These are phyloP conservation scores for Anacardium occidentale DNA, from an alignment of 345 rosid genomes.

Conservation along the genomic window DNA sequence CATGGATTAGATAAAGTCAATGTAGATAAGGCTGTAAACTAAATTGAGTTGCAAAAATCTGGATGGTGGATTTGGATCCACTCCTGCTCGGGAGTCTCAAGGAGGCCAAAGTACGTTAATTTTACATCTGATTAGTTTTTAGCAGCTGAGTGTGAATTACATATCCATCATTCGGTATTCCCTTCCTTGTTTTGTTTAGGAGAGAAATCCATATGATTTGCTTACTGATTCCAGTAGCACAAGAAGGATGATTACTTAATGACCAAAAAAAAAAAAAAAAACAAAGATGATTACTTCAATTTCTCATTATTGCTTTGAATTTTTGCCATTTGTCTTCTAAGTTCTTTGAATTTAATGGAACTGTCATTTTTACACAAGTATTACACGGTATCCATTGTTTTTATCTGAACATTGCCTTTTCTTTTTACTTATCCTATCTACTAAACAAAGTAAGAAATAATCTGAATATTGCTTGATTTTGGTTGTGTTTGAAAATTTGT, in stretches of 20 bases:
- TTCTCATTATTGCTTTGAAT: too few species aligned
- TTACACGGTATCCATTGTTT: too few species aligned
- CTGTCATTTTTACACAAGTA: too few species aligned
- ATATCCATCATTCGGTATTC: background rate
- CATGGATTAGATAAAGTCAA: slow-evolving; percentile 59
- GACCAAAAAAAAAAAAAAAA: too few species aligned
- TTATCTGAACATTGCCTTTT: too few species aligned
- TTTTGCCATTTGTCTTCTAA: background rate
- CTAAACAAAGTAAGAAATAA: too few species aligned
- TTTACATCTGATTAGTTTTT: background rate
- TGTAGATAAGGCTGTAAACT: slow-evolving; percentile 72
- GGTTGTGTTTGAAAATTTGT: too few species aligned
- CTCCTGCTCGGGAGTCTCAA: slow-evolving; percentile 92
- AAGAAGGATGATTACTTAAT: too few species aligned
- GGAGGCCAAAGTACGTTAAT: slow-evolving; percentile 82
- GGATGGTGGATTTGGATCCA: slow-evolving; percentile 96
- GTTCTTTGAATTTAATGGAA: too few species aligned
- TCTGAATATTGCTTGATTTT: too few species aligned
- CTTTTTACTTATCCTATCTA: too few species aligned
- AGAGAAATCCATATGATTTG: background rate
- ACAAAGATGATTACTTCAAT: background rate
- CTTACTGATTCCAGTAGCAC: background rate
- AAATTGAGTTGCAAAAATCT: slow-evolving; percentile 87
- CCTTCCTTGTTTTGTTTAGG: background rate
- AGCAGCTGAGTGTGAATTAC: background rate